Evolutionary conservation across 306 rosid genomes (phyloP).

Genomic region (Spatholobus suberectus): DNA sequence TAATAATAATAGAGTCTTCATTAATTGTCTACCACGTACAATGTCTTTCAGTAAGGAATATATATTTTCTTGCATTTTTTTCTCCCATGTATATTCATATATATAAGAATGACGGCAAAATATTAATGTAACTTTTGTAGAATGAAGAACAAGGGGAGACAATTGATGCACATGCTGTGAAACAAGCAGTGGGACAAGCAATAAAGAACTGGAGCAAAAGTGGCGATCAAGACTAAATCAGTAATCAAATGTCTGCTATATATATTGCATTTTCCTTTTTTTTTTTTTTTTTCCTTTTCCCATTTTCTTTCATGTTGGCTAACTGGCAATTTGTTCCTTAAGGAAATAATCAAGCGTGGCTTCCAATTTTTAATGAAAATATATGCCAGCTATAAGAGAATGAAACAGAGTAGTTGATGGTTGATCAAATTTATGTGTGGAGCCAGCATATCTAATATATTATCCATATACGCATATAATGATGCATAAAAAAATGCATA

Average conservation of each 20-base stretch:
- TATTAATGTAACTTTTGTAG: conserved; percentile 35
- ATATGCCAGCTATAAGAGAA: neutral
- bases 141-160: conserved; percentile 49
- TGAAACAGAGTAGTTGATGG: neutral
- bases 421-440: conserved; percentile 10
- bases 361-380: conserved; percentile 18
- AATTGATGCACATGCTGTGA: conserved; percentile 53
- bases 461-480: neutral
- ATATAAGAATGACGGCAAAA: neutral
- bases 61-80: neutral
- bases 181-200: conserved; percentile 52
- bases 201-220: conserved; percentile 53
- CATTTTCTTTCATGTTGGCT: conserved; percentile 21
- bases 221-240: conserved; percentile 41
- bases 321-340: conserved; percentile 27
- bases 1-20: conserved; percentile 25
- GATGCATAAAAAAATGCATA: neutral
- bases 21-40: neutral
- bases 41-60: neutral
- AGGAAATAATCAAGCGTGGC: conserved; percentile 25
- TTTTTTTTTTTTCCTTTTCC: neutral
- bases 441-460: neutral
- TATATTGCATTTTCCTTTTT: conserved; percentile 2
- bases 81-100: neutral
- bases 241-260: neutral